Conservation (phyloP, 2,329 filamentous ascomycete genomes). For the Beauveria scarabaeidicola region DNA sequence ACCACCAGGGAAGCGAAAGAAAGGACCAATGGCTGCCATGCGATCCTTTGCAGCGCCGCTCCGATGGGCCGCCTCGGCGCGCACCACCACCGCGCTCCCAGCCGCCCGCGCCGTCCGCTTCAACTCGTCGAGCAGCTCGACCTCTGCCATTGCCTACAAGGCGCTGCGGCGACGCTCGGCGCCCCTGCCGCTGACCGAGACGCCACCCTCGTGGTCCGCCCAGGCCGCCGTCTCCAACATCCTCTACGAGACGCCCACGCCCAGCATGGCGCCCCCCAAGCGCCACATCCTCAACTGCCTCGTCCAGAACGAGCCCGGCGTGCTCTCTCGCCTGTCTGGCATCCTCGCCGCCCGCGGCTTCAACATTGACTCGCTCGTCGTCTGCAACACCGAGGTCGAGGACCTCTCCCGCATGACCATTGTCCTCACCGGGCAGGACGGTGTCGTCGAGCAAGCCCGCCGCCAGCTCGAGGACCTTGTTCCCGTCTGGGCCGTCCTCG, state of each 20-base stretch:
- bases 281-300: slow-evolving; percentile 96
- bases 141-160: slow-evolving; percentile 94
- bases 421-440: slow-evolving; percentile 90
- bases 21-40: slow-evolving; percentile 35
- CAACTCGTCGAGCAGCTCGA: slow-evolving; percentile 52
- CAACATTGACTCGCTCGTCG: slow-evolving; percentile 97
- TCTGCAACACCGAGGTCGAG: slow-evolving; percentile 95
- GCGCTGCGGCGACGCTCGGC: slow-evolving; percentile 85
- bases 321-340: slow-evolving; percentile 90
- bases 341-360: slow-evolving; percentile 94
- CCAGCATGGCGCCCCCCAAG: slow-evolving; percentile 76
- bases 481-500: slow-evolving; percentile 94
- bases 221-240: slow-evolving; percentile 96
- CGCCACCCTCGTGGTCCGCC: slow-evolving; percentile 74
- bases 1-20: background rate
- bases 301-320: slow-evolving; percentile 97
- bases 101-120: slow-evolving; percentile 25
- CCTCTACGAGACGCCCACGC: slow-evolving; percentile 92
- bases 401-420: slow-evolving; percentile 98
- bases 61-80: slow-evolving; percentile 25
- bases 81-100: slow-evolving; percentile 16
- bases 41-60: slow-evolving; percentile 33
- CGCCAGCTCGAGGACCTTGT: slow-evolving; percentile 94
- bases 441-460: slow-evolving; percentile 93
- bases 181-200: slow-evolving; percentile 69